Evolutionary conservation across 768 basidiomycete species (phyloP).

Genomic region (Boletus rubroflammeus): DNA sequence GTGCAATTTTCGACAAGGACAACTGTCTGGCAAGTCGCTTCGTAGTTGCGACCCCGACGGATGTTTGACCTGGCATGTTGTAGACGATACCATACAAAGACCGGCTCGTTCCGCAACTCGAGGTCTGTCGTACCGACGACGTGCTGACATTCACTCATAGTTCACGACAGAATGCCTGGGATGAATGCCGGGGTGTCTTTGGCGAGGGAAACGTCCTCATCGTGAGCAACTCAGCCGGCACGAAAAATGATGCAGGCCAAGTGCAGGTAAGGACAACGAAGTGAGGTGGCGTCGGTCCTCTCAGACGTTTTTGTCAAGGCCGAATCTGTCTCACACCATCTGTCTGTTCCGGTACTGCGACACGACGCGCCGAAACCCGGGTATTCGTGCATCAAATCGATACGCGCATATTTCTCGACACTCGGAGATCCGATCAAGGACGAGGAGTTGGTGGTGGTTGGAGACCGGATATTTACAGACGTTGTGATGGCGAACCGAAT

Average conservation of each 20-base stretch:
- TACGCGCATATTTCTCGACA: slow-evolving; percentile 72
- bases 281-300: neutral
- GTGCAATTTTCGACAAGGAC: too few relatives aligned
- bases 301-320: slow-evolving; percentile 50
- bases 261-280: slow-evolving; percentile 59
- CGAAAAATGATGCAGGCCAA: slow-evolving; percentile 67
- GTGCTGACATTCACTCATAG: neutral
- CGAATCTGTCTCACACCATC: slow-evolving; percentile 76
- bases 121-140: slow-evolving; percentile 40
- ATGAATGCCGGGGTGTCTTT: slow-evolving; percentile 65
- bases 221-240: slow-evolving; percentile 94
- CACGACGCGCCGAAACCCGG: slow-evolving; percentile 79
- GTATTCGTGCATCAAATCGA: slow-evolving; percentile 66
- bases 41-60: too few relatives aligned
- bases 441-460: slow-evolving; percentile 75
- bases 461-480: slow-evolving; percentile 93
- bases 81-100: slow-evolving; percentile 84
- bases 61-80: neutral
- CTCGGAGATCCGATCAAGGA: slow-evolving; percentile 52
- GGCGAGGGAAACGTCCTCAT: slow-evolving; percentile 78
- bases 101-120: slow-evolving; percentile 67
- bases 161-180: slow-evolving; percentile 65
- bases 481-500: slow-evolving; percentile 82
- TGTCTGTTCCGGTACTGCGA: slow-evolving; percentile 77
- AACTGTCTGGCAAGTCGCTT: slow-evolving; percentile 76